Base-by-base conservation (phyloP, 2,329 filamentous ascomycete genomes). In the Colletotrichum sp. region DNA sequence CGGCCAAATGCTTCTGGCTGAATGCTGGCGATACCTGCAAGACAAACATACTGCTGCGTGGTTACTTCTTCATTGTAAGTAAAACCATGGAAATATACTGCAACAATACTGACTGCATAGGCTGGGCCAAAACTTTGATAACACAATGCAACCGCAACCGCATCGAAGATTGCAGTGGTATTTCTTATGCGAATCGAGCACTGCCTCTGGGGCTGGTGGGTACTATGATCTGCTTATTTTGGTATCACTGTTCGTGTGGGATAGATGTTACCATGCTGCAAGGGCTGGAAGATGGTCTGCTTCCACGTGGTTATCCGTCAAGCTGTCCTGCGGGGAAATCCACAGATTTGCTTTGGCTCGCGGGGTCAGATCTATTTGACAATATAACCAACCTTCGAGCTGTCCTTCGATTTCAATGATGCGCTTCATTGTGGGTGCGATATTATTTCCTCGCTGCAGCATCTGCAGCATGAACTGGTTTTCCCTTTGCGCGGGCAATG, bases 381-480 rank as follows among this genome's bases (percentile, higher is more conserved):
- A 52, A 5, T 9, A 21, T 7, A 21, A 52, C 1, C 43, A 21
- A 52, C 6, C 3, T 52, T 52, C 8, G n/a, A 21, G n/a, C n/a
- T 21, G 12, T 52, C 6, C 16, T 21, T 24, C 18, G 2, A 21
- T 52, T n/a, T 48, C 12, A 4, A 4, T 21, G 5, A 21, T 13
- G 43, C 6, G 43, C 7, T 24, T 13, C 1, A 13, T 52, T 13
- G 4, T 52, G 43, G 12, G 4, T 52, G 43, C 10, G 2, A 24
- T 52, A 12, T 24, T 0, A 1, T 21, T 52, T 21, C 5, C 10
- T 13, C 0, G 43, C n/a, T 21, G 12, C n/a, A 21, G 43, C 43
- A 24, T 2, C n/a, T 52, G n/a, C n/a, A 21, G 43, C 2, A 21
- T 7, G n/a, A 12, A 12, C 43, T 4, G 10, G n/a, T 52, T 21